A percentile compares a stretch with the other conserved stretches of the same genome.
phyloP scores from a whole-genome alignment of 139 green algal genomes.

The Coelastrella sp. region DNA sequence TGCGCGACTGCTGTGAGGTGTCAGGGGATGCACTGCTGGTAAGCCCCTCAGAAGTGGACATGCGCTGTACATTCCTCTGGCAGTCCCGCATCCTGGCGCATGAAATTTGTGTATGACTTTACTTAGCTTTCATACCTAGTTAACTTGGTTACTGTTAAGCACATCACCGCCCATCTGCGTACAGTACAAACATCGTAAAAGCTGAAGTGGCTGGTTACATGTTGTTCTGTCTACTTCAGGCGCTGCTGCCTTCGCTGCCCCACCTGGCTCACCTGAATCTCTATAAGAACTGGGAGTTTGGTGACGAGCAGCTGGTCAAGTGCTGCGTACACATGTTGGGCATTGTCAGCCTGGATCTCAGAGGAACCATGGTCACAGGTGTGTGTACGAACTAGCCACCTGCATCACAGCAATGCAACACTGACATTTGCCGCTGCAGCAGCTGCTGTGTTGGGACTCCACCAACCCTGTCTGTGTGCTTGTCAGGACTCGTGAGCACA shows the following conservation, averaged over 20 bases:
- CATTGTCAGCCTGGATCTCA: slow-evolving; percentile 39
- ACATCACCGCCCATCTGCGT: not conserved
- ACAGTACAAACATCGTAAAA: not conserved
- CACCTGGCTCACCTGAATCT: slow-evolving; percentile 48
- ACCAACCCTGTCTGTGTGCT: too few relatives aligned
- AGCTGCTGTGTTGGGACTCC: not conserved
- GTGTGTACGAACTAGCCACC: not conserved
- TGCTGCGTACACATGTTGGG: slow-evolving; percentile 41
- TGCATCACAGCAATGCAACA: slow-evolving; percentile 2
- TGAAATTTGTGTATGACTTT: not conserved
- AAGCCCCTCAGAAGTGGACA: not conserved
- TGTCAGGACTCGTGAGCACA: too few relatives aligned
- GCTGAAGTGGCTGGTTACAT: not conserved
- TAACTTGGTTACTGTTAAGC: too few relatives aligned
- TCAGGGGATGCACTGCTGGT: slow-evolving; percentile 42
- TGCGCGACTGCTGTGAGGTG: slow-evolving; percentile 45
- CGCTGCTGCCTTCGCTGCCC: slow-evolving; percentile 45
- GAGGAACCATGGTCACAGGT: slow-evolving; percentile 43
- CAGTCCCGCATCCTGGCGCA: too few relatives aligned
- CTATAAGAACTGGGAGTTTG: slow-evolving; percentile 52
- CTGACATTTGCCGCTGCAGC: not conserved
- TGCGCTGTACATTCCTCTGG: not conserved
- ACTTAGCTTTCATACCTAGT: not conserved
- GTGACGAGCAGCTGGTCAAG: slow-evolving; percentile 43
- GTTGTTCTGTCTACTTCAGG: not conserved